Conservation (phyloP, 2,329 filamentous ascomycete species). For the Pseudocercospora cruenta region DNA sequence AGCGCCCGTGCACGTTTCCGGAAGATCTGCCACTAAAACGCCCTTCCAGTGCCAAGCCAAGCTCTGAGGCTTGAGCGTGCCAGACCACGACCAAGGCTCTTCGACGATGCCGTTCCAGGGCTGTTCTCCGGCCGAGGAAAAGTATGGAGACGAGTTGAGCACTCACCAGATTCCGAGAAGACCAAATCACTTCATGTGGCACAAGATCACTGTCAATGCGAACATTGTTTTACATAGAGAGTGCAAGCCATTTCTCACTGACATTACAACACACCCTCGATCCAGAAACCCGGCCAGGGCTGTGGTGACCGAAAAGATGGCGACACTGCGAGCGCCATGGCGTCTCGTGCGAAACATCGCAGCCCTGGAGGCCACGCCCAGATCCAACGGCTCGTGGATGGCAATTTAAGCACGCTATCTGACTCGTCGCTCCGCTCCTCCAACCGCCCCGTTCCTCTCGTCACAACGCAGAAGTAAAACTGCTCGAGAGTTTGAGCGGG, state of each 20-base stretch:
- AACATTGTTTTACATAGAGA: neutral
- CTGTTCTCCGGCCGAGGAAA: neutral
- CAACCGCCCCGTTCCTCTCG: neutral
- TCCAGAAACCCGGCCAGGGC: neutral
- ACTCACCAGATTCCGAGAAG: neutral
- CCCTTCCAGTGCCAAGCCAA: neutral
- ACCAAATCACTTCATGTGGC: neutral
- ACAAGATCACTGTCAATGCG: neutral
- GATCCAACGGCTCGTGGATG: neutral
- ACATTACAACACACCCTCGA: neutral
- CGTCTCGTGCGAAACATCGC: neutral
- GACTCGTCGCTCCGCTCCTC: neutral
- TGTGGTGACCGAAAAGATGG: neutral
- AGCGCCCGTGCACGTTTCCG: constrained; percentile 2
- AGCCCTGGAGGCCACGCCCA: neutral
- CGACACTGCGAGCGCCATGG: neutral
- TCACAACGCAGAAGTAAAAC: neutral
- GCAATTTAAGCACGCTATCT: neutral
- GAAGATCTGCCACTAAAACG: neutral
- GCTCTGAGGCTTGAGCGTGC: neutral
- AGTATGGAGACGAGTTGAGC: neutral
- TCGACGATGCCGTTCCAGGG: neutral
- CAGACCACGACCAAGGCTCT: neutral
- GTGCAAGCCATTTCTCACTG: neutral
- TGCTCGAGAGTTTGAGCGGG: neutral